These are phyloP conservation scores for Nemania sp. DNA, from an alignment of 2,329 filamentous ascomycete species.

Conservation along the genomic window DNA sequence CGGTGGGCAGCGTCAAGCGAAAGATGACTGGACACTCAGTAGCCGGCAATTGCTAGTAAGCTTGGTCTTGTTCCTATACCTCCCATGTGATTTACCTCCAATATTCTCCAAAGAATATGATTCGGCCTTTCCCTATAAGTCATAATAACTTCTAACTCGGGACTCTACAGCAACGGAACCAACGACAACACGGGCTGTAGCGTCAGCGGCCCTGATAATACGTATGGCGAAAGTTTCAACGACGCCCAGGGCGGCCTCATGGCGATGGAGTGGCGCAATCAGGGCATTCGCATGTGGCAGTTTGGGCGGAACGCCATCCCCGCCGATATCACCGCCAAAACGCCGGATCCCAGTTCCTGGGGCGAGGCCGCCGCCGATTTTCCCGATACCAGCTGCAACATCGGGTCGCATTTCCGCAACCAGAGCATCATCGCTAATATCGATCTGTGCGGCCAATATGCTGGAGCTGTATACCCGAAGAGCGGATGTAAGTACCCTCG, in stretches of 20 bases:
- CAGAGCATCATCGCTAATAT: slow-evolving; percentile 69
- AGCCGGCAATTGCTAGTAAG: slow-evolving; percentile 50
- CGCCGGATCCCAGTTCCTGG: slow-evolving; percentile 65
- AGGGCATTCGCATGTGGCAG: slow-evolving; percentile 66
- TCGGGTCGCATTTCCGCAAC: slow-evolving; percentile 63
- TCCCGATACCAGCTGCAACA: slow-evolving; percentile 63
- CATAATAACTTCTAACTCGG: neutral
- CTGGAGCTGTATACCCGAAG: slow-evolving; percentile 49
- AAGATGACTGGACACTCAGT: slow-evolving; percentile 52
- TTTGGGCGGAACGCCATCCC: slow-evolving; percentile 55
- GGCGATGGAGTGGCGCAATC: slow-evolving; percentile 62
- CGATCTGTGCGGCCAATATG: slow-evolving; percentile 63
- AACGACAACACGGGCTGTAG: slow-evolving; percentile 62
- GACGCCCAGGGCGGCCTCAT: slow-evolving; percentile 58
- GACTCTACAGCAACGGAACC: slow-evolving; percentile 42
- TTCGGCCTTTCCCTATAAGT: too few relatives aligned
- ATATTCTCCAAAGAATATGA: too few relatives aligned
- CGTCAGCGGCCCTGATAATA: slow-evolving; percentile 47
- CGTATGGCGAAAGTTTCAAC: slow-evolving; percentile 59
- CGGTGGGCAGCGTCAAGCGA: slow-evolving; percentile 57
- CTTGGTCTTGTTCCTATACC: too few relatives aligned
- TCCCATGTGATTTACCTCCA: too few relatives aligned
- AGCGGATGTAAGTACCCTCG: slow-evolving; percentile 47
- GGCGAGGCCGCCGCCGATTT: slow-evolving; percentile 67
- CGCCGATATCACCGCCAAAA: slow-evolving; percentile 51